Evolutionary conservation across 1,284 basidiomycete species (phyloP).

Genomic region (Schizophyllum commune): DNA sequence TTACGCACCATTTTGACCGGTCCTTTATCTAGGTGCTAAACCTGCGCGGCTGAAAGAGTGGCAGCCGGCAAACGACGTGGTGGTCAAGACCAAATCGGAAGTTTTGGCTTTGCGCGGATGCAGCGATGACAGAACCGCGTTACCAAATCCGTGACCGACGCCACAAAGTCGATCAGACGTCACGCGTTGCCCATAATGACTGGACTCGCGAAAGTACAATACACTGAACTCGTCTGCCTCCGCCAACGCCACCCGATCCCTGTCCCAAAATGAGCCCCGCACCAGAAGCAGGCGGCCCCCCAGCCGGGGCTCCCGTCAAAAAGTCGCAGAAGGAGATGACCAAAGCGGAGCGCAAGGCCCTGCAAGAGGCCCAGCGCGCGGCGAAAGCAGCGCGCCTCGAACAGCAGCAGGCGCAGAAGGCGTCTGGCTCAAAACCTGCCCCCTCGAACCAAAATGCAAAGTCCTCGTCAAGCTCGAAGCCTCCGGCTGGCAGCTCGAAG

Average conservation of each 20-base stretch:
- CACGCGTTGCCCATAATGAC: not conserved
- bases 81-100: not conserved
- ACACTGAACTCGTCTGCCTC: not conserved
- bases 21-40: not conserved
- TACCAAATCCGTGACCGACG: not conserved
- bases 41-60: not conserved
- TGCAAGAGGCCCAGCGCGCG: conserved; percentile 74
- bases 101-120: not conserved
- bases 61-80: not conserved
- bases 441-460: conserved; percentile 12
- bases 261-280: not conserved
- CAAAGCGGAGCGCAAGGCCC: conserved; percentile 72
- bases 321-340: conserved; percentile 56
- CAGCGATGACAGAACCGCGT: not conserved
- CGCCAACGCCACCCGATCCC: not conserved
- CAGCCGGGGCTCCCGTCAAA: not conserved
- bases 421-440: conserved; percentile 1
- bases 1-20: not conserved
- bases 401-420: conserved; percentile 16
- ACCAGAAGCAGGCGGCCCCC: not conserved
- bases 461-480: not conserved
- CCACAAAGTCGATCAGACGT: not conserved
- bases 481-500: not conserved
- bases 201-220: not conserved
- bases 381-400: conserved; percentile 48